These are phyloP conservation scores for Microsporum canis DNA, from an alignment of 2,329 filamentous ascomycete species.

Conservation along the genomic window DNA sequence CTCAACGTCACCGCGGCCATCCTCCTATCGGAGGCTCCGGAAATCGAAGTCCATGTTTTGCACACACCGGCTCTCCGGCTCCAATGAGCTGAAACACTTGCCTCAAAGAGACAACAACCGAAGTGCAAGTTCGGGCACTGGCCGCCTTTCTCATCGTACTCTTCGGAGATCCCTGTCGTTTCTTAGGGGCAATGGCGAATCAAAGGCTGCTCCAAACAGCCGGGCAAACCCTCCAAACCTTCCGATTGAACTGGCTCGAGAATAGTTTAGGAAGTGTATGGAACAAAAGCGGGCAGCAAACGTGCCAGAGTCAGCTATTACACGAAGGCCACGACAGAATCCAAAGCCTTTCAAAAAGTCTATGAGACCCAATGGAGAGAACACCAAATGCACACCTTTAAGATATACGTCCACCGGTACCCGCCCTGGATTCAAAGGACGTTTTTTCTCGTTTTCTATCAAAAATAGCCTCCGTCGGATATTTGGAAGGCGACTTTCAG, in stretches of 20 bases:
- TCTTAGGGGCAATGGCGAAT: slow-evolving; percentile 21
- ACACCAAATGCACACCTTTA: neutral
- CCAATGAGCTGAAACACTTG: neutral
- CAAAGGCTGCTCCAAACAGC: slow-evolving; percentile 15
- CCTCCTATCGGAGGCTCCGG: slow-evolving; percentile 37
- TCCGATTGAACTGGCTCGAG: slow-evolving; percentile 30
- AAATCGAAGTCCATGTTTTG: slow-evolving; percentile 41
- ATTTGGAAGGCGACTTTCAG: slow-evolving; percentile 26
- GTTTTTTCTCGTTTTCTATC: slow-evolving; percentile 32
- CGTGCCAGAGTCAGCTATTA: slow-evolving; percentile 9
- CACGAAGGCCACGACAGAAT: slow-evolving; percentile 19
- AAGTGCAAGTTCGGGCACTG: slow-evolving; percentile 3
- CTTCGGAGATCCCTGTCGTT: slow-evolving; percentile 36
- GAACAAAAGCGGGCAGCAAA: slow-evolving; percentile 14
- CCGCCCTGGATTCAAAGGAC: slow-evolving; percentile 20
- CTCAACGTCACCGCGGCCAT: slow-evolving; percentile 28
- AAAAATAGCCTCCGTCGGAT: slow-evolving; percentile 33
- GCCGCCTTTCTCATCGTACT: slow-evolving; percentile 15
- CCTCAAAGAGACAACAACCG: slow-evolving; percentile 6
- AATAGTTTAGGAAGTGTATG: slow-evolving; percentile 26
- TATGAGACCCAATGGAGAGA: slow-evolving; percentile 18
- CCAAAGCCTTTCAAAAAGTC: slow-evolving; percentile 30
- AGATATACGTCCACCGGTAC: slow-evolving; percentile 9
- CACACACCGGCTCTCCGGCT: slow-evolving; percentile 22
- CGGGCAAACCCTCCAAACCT: slow-evolving; percentile 14